Base-by-base conservation (phyloP, 257 asterid genomes). In the Thymus mandschuricus region DNA sequence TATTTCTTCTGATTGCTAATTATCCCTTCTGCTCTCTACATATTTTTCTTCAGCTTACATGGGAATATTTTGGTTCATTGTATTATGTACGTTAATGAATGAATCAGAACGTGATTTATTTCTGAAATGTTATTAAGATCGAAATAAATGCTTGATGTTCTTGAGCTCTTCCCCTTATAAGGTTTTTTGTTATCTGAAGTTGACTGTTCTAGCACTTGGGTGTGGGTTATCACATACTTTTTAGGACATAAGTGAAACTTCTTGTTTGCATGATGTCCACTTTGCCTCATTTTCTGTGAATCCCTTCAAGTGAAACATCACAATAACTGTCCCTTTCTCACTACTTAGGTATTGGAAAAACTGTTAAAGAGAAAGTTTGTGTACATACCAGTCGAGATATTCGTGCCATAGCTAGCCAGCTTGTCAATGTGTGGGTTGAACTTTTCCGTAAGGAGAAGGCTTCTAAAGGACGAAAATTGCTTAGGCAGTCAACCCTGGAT, bases 351-450 rank as follows among this genome's bases (percentile, higher is more conserved):
- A 78, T 95, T 66, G 99, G 99, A 44, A 95, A 88, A 87, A 95
- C 99, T 11, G 93, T 95, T 30, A 95, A 90, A 84, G 96, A 95
- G 78, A 95, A 92, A 76, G 99, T 95, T 10, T 95, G 99, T 72
- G 95, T 95, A 54, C 99, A 95, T 75, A 87, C 98, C 62, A 95
- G 99, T 84, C 98, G 99, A 72, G 99, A 95, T 82, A 95, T 95
- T 75, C 98, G 99, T 1, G 95, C 99, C 68, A 89, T 95, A 64
- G 99, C 99, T 46, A 90, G 98, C 81, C 99, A 95, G 86, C 98
- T 95, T 66, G 99, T 95, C 71, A 86, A 81, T 27, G 97, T 95
- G 52, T 95, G 99, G 99, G 82, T 95, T 73, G 98, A 89, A 74
- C 84, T 95, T 54, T 92, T 95, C 78, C 96, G 99, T 64, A 95